Percentiles rank a stretch among this genome's conserved stretches.
Evolutionary conservation across 108 stramenopile genomes (phyloP).

Genomic region (Nannochloropsis gaditana): DNA sequence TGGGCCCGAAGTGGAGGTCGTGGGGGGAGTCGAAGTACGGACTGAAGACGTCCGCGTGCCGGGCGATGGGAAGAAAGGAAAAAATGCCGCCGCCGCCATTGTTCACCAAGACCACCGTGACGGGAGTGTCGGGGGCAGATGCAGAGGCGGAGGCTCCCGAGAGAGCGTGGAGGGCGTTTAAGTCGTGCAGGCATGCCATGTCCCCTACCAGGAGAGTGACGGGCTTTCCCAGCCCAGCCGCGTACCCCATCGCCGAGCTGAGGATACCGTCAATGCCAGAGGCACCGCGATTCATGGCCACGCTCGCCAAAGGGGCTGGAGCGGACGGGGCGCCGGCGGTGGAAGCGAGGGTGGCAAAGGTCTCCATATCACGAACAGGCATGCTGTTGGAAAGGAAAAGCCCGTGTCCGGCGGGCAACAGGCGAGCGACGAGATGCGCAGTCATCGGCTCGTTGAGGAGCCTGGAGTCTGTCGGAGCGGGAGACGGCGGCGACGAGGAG

Average conservation of each 20-base stretch:
- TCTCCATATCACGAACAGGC: slow-evolving; percentile 82
- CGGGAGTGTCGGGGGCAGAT: slow-evolving; percentile 12
- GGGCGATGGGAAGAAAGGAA: slow-evolving; percentile 85
- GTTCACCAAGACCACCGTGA: slow-evolving; percentile 63
- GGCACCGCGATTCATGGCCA: slow-evolving; percentile 72
- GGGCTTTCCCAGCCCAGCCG: slow-evolving; percentile 55
- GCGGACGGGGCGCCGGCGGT: slow-evolving; percentile 33
- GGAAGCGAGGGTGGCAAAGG: slow-evolving; percentile 60
- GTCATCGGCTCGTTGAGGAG: slow-evolving; percentile 73
- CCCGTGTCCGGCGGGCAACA: slow-evolving; percentile 49
- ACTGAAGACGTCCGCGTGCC: slow-evolving; percentile 71
- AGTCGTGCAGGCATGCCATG: slow-evolving; percentile 76
- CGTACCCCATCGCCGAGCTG: slow-evolving; percentile 74
- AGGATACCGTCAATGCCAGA: slow-evolving; percentile 88
- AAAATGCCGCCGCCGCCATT: slow-evolving; percentile 90
- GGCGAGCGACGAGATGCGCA: slow-evolving; percentile 60
- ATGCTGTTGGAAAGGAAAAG: slow-evolving; percentile 83
- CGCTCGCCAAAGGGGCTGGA: not conserved
- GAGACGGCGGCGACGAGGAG: not conserved
- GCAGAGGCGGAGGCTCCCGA: slow-evolving; percentile 23
- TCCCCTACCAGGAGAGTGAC: slow-evolving; percentile 78
- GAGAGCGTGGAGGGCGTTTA: slow-evolving; percentile 70
- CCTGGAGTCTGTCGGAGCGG: not conserved
- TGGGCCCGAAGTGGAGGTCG: slow-evolving; percentile 33
- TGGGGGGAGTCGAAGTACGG: slow-evolving; percentile 81